Base-by-base conservation (phyloP, 2,329 filamentous ascomycete species). In the Ophiostoma ulmi region DNA sequence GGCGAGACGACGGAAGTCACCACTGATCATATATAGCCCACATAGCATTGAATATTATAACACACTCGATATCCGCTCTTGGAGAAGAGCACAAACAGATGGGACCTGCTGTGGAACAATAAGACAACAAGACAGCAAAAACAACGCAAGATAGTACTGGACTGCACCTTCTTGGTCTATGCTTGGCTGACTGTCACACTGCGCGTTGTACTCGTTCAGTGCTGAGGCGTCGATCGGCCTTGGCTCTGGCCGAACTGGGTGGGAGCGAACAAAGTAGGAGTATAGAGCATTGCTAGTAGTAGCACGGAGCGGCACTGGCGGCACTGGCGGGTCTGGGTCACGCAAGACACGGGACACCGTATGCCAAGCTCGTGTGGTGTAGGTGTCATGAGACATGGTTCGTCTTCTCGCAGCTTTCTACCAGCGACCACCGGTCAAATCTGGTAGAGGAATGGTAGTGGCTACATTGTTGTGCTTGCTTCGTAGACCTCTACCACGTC, bases 1-100 rank as follows among this genome's bases (percentile, higher is more conserved):
- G 63, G 20, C 63, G n/a, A 58, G 52, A 58, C n/a, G 52, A 58
- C 52, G 52, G 17, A 7, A 64, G 35, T 22, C 36, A 65, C 63
- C 17, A 22, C 39, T 26, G 52, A 65, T 65, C 35, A 65, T 39
- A 65, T 65, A 65, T 65, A 65, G 63, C 36, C 63, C 35, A 65
- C 63, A 63, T 63, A 65, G 63, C 63, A 65, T 65, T 65, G 63
- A 65, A 65, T 39, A 65, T 41, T 41, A 22, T 8, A 61, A 31
- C 31, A 64, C 17, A 64, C 36, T 65, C 20, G 35, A 65, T 39
- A 65, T 65, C 63, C 35, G 31, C 61, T 36, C 61, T 64, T 65
- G 63, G 63, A 65, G 63, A 39, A 39, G 63, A 65, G 63, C 36
- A 65, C 26, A 63, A 31, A 31, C 58, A 35, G n/a, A 55, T 17